Conservation (phyloP, 768 basidiomycete genomes). For the Hypholoma fasciculare region DNA sequence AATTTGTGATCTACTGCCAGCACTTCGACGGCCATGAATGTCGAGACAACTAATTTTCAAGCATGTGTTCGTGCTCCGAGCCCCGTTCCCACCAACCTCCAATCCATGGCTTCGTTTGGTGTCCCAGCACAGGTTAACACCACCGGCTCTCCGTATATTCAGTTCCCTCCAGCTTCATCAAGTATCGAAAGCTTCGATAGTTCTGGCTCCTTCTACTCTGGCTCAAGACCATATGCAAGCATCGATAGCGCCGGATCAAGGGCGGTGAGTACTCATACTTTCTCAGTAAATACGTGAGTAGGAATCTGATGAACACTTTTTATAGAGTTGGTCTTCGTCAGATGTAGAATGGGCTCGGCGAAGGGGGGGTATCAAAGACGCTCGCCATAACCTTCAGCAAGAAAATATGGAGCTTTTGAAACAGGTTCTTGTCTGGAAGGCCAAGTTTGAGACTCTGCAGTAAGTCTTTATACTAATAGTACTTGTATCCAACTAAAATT, state of each 20-base stretch:
- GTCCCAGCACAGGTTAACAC: too few relatives aligned
- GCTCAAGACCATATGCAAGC: background rate
- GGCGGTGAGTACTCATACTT: too few relatives aligned
- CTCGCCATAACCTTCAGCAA: background rate
- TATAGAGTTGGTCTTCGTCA: conserved; percentile 3
- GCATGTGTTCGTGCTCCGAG: too few relatives aligned
- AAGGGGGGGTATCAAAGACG: background rate
- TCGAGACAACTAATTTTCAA: too few relatives aligned
- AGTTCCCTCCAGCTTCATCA: background rate
- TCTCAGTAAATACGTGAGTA: too few relatives aligned
- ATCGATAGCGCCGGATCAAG: background rate
- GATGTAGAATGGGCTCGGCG: conserved; percentile 1
- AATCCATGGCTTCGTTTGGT: too few relatives aligned
- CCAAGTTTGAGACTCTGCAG: conserved; percentile 7
- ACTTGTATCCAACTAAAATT: too few relatives aligned
- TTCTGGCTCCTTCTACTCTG: background rate
- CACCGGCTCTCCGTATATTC: background rate
- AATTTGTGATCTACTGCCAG: too few relatives aligned
- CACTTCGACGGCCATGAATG: too few relatives aligned
- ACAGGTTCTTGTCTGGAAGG: background rate
- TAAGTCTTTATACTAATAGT: background rate
- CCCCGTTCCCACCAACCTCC: too few relatives aligned
- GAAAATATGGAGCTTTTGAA: conserved; percentile 2
- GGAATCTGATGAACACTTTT: too few relatives aligned
- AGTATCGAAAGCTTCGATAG: background rate